Percentiles rank a stretch among this genome's conserved stretches.
Evolutionary conservation across 257 asterid species (phyloP).

Genomic region (Asclepias syriaca): DNA sequence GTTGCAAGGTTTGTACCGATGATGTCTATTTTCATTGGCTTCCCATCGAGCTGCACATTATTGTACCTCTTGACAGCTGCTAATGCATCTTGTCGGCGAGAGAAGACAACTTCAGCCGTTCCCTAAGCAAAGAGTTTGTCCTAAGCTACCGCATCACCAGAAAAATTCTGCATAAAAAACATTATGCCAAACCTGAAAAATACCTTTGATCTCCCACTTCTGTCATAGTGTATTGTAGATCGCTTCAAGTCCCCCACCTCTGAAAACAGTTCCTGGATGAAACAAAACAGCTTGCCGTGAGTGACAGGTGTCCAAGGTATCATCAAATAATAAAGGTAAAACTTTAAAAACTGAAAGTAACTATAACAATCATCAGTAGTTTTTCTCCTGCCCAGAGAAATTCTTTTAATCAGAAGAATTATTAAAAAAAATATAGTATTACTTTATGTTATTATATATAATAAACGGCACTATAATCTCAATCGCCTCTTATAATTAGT

Average conservation of each 20-base stretch:
- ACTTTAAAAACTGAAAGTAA: not conserved
- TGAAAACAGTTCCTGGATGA: constrained; percentile 73
- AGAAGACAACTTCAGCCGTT: constrained; percentile 80
- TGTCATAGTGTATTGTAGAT: constrained; percentile 66
- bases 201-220: constrained; percentile 98
- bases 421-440: too few species aligned
- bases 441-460: too few species aligned
- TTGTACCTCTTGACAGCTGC: constrained; percentile 61
- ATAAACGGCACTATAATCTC: too few species aligned
- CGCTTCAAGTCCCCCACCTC: constrained; percentile 92
- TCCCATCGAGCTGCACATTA: constrained; percentile 66
- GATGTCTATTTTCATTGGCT: constrained; percentile 61
- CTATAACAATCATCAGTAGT: not conserved
- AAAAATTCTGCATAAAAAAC: constrained; percentile 24
- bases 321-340: not conserved
- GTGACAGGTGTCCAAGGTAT: not conserved
- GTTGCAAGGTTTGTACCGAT: constrained; percentile 43
- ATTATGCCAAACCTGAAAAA: constrained; percentile 18
- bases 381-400: not conserved
- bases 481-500: too few species aligned
- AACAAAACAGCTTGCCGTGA: not conserved
- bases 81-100: constrained; percentile 50
- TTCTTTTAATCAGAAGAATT: too few species aligned
- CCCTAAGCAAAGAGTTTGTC: constrained; percentile 48
- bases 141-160: constrained; percentile 25